Conservation (phyloP, 2,329 filamentous ascomycete species). For the Pseudogymnoascus destructans region DNA sequence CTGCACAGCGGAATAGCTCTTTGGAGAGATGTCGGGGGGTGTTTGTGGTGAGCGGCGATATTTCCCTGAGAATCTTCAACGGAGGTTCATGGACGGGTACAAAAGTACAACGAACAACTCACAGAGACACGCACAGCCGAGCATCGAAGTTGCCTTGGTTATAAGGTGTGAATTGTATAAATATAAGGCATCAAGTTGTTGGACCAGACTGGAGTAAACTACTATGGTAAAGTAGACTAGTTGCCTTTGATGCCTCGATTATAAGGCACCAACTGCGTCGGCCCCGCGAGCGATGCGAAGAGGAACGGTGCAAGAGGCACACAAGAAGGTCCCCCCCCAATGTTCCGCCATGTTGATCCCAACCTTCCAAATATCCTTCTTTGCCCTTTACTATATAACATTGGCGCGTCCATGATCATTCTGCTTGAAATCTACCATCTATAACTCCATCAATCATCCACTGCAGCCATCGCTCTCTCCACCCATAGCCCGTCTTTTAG, state of each 20-base stretch:
- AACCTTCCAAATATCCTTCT: conserved; percentile 1
- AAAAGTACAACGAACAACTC: conserved; percentile 7
- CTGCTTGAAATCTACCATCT: not conserved
- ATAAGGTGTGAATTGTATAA: not conserved
- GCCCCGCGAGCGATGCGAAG: not conserved
- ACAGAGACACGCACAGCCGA: not conserved
- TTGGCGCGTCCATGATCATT: conserved; percentile 2
- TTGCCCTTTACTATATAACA: not conserved
- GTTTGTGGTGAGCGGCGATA: not conserved
- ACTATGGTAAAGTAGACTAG: not conserved
- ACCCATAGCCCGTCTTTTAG: not conserved
- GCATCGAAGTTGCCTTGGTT: not conserved
- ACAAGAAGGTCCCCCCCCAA: conserved; percentile 1
- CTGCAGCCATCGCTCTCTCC: not conserved
- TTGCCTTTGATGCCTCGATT: not conserved
- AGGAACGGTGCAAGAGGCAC: conserved; percentile 3
- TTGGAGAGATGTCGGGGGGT: not conserved
- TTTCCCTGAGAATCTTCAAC: conserved; percentile 1
- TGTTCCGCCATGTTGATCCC: conserved; percentile 1
- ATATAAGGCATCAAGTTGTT: not conserved
- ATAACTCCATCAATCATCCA: not conserved
- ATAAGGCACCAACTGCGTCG: not conserved
- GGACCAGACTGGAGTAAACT: not conserved
- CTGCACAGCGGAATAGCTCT: not conserved
- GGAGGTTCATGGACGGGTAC: not conserved